These are phyloP conservation scores for Sporothrix luriei DNA, from an alignment of 2,329 filamentous ascomycete species.

Conservation along the genomic window DNA sequence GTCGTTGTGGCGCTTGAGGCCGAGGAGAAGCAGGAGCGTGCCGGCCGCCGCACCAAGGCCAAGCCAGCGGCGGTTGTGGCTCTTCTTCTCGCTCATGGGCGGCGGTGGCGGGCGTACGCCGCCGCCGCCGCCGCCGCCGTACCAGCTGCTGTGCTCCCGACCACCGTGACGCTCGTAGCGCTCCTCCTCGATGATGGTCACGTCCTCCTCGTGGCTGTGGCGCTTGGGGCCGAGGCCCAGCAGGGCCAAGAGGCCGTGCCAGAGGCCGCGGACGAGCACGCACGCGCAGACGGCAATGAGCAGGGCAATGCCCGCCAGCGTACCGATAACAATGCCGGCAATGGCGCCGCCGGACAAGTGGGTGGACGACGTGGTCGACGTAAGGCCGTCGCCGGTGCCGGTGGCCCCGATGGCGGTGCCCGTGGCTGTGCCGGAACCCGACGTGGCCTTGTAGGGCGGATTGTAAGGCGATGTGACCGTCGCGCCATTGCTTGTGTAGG, in stretches of 20 bases:
- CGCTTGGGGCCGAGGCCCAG: slow-evolving; percentile 57
- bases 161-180: slow-evolving; percentile 57
- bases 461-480: slow-evolving; percentile 59
- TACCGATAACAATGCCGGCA: slow-evolving; percentile 77
- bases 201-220: slow-evolving; percentile 52
- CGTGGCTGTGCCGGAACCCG: slow-evolving; percentile 56
- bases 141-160: slow-evolving; percentile 60
- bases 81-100: slow-evolving; percentile 52
- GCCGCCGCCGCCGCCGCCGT: slow-evolving; percentile 43
- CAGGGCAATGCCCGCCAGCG: slow-evolving; percentile 66
- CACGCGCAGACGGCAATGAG: slow-evolving; percentile 73
- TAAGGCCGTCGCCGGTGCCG: slow-evolving; percentile 55
- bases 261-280: slow-evolving; percentile 67
- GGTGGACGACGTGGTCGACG: slow-evolving; percentile 43
- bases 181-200: slow-evolving; percentile 59
- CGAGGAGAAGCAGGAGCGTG: slow-evolving; percentile 58
- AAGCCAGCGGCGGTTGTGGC: slow-evolving; percentile 55
- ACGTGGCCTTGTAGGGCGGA: slow-evolving; percentile 55
- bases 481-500: slow-evolving; percentile 45
- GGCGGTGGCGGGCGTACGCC: slow-evolving; percentile 43
- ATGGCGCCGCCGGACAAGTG: slow-evolving; percentile 71
- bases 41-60: slow-evolving; percentile 55
- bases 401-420: slow-evolving; percentile 52
- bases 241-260: slow-evolving; percentile 60
- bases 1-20: slow-evolving; percentile 54